Conservation (phyloP, 2,329 filamentous ascomycete genomes). For the Aspergillus brasiliensis region DNA sequence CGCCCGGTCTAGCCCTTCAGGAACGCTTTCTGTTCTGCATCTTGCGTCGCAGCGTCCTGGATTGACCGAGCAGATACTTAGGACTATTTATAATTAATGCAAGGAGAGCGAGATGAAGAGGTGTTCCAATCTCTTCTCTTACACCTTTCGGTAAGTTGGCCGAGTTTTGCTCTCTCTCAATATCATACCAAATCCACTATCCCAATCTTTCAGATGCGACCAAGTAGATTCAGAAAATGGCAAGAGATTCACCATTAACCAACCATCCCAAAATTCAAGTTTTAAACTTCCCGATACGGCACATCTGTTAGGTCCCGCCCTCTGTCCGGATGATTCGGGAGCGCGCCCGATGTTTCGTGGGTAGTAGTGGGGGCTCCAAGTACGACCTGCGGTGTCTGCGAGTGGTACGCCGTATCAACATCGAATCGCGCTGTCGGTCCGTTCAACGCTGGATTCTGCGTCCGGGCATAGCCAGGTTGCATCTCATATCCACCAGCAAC, state of each 20-base stretch:
- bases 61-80: background rate
- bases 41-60: background rate
- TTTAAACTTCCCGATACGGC: conserved; percentile 16
- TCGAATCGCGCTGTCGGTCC: conserved; percentile 28
- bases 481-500: conserved; percentile 42
- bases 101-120: background rate
- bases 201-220: background rate
- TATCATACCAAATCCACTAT: background rate
- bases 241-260: background rate
- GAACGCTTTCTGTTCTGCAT: background rate
- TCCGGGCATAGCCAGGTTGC: conserved; percentile 32
- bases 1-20: background rate
- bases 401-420: conserved; percentile 32
- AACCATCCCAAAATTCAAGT: background rate
- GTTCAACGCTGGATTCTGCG: conserved; percentile 26
- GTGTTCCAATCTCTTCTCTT: background rate
- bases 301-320: conserved; percentile 25
- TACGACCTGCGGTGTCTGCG: conserved; percentile 20
- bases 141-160: background rate
- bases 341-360: conserved; percentile 13
- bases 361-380: conserved; percentile 8
- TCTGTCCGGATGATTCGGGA: conserved; percentile 13
- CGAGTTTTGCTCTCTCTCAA: background rate
- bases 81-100: background rate
- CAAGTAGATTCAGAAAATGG: background rate